Evolutionary conservation across 2,329 filamentous ascomycete genomes (phyloP).

Genomic region (Alternaria sp.): DNA sequence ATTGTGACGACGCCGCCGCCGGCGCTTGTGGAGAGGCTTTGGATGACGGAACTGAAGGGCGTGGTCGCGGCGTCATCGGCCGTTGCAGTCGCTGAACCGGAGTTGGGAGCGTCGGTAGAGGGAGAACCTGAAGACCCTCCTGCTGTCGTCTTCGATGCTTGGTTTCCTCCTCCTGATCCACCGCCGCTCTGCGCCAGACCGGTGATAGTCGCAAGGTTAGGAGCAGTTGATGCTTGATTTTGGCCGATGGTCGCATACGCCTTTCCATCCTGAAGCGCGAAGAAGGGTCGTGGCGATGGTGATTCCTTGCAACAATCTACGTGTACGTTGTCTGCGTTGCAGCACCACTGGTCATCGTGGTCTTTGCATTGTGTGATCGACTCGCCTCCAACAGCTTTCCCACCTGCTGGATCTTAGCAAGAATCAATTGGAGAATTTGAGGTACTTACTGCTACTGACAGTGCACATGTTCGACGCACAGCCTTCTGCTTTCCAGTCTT

Average conservation of each 20-base stretch:
- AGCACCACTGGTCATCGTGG: slow-evolving; percentile 46
- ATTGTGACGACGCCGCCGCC: slow-evolving; percentile 32
- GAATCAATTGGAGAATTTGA: too few species aligned
- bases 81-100: neutral
- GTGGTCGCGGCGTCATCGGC: slow-evolving; percentile 3
- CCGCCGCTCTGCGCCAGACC: slow-evolving; percentile 22
- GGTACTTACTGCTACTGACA: slow-evolving; percentile 39
- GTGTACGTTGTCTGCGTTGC: slow-evolving; percentile 35
- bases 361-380: slow-evolving; percentile 41
- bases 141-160: slow-evolving; percentile 21
- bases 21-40: slow-evolving; percentile 30
- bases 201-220: slow-evolving; percentile 34
- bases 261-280: slow-evolving; percentile 37
- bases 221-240: slow-evolving; percentile 22
- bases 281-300: slow-evolving; percentile 41
- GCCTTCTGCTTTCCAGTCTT: slow-evolving; percentile 39
- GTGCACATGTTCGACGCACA: slow-evolving; percentile 47
- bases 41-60: slow-evolving; percentile 33
- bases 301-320: slow-evolving; percentile 44
- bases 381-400: slow-evolving; percentile 37
- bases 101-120: slow-evolving; percentile 7
- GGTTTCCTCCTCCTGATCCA: slow-evolving; percentile 15
- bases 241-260: slow-evolving; percentile 43
- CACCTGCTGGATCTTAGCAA: slow-evolving; percentile 22
- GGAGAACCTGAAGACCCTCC: neutral